Base-by-base conservation (phyloP, 2,329 filamentous ascomycete genomes). In the Metarhizium rileyi region DNA sequence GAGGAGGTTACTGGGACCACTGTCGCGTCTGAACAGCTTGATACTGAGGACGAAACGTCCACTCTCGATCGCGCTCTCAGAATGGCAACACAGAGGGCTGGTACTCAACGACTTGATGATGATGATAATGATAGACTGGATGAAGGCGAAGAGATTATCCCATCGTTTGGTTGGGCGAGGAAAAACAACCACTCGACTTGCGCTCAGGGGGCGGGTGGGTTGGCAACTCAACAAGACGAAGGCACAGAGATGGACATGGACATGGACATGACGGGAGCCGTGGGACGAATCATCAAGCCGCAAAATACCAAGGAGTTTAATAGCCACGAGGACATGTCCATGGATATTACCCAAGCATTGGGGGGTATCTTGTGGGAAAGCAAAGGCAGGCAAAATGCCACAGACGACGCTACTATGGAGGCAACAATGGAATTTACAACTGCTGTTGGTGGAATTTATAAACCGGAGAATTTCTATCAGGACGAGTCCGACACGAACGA, bases 261-360 rank as follows among this genome's bases (percentile, higher is more conserved):
- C 22, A 62, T 72, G 76, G 77, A 81, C 27, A 72, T 80, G 57
- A 81, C 78, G 2, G 66, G 64, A 41, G 72, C 74, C 8, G 67
- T 80, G 42, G 79, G 79, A 4, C 70, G 75, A n/a, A 81, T 81
- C 41, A 59, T 76, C 36, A 65, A 62, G 53, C 23, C 72, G 47
- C 61, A 73, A 23, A 62, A 69, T 5, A 73, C 76, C 12, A 71
- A 72, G 12, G 63, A 66, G 16, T 36, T 42, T 10, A 57, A 63
- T 3, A 70, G 76, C 23, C 76, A 78, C 20, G 78, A 81, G 55
- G 87, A 90, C 36, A 83, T 94, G 75, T 93, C 88, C 22, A 96
- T 97, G 91, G 91, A 97, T 58, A 87, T 96, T 7, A 96, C 91
- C 2, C 81, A 80, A 49, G 87, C 81, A 8, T 74, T 95, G 48